Conservation (phyloP, 2,329 filamentous ascomycete species). For the Monosporascus sp. region DNA sequence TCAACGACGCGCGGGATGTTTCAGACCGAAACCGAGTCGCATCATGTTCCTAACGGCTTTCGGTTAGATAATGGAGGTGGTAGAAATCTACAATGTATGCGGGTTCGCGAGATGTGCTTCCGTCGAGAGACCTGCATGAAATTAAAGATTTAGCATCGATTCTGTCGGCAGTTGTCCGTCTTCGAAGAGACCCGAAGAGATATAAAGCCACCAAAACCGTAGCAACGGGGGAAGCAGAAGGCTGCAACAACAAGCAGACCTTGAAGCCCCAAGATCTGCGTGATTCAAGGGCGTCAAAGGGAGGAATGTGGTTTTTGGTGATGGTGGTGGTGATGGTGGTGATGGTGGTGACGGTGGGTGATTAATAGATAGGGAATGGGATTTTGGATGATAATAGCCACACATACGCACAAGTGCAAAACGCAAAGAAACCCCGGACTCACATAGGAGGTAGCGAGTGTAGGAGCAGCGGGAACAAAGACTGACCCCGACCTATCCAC, state of each 20-base stretch:
- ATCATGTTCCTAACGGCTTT: slow-evolving; percentile 30
- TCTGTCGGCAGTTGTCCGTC: not conserved
- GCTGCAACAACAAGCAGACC: not conserved
- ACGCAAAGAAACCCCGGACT: not conserved
- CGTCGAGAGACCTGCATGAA: not conserved
- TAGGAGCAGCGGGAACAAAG: not conserved
- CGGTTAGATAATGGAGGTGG: not conserved
- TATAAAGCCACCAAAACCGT: not conserved
- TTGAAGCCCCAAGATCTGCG: not conserved
- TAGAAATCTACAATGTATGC: not conserved
- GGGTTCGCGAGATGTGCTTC: not conserved
- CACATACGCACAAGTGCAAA: not conserved
- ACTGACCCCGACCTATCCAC: not conserved
- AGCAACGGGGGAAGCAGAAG: not conserved
- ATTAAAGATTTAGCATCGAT: not conserved
- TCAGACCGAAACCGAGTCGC: slow-evolving; percentile 34
- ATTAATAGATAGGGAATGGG: not conserved
- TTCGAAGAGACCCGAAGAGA: not conserved
- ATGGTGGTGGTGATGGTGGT: not conserved
- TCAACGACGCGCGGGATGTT: slow-evolving; percentile 32
- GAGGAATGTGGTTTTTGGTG: not conserved
- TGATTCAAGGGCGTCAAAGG: not conserved
- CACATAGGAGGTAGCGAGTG: not conserved
- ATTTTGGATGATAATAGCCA: not conserved
- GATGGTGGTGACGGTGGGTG: not conserved